Conservation (phyloP, 2,329 filamentous ascomycete genomes). For the Paecilomyces sp. region DNA sequence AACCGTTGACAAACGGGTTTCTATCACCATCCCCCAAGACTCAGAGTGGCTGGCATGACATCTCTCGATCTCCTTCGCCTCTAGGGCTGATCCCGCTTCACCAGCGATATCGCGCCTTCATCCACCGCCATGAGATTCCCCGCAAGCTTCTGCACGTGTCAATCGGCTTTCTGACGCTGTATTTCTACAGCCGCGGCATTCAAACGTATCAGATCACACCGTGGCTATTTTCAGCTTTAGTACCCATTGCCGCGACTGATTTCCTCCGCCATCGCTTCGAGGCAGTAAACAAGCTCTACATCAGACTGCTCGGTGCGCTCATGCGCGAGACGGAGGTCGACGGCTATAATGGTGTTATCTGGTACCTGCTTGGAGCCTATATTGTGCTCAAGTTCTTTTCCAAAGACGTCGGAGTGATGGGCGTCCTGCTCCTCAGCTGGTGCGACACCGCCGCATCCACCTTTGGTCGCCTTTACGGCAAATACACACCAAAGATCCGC, state of each 20-base stretch:
- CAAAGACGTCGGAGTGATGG: conserved; percentile 87
- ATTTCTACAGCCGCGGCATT: conserved; percentile 72
- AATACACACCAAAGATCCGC: conserved; percentile 78
- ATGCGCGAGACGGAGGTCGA: conserved; percentile 96
- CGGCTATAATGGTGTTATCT: conserved; percentile 95
- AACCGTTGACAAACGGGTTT: conserved; percentile 29
- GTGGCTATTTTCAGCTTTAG: conserved; percentile 68
- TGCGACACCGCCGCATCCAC: conserved; percentile 96
- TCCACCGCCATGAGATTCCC: conserved; percentile 95
- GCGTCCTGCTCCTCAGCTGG: conserved; percentile 87
- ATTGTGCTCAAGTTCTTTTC: conserved; percentile 78
- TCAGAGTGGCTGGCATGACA: conserved; percentile 70
- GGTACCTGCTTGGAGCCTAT: conserved; percentile 89
- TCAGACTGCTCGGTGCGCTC: conserved; percentile 73
- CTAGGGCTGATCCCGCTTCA: conserved; percentile 94
- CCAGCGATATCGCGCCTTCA: conserved; percentile 79
- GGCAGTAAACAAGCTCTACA: conserved; percentile 79
- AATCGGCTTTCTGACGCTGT: conserved; percentile 88
- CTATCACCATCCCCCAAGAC: conserved; percentile 51
- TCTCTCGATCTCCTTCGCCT: conserved; percentile 87
- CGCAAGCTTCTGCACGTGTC: conserved; percentile 90
- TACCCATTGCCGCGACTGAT: conserved; percentile 79
- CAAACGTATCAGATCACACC: conserved; percentile 75
- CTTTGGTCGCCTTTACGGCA: conserved; percentile 81
- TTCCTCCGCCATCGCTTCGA: conserved; percentile 75